Evolutionary conservation across 306 rosid species (phyloP).

Genomic region (Erythrophleum fordii): DNA sequence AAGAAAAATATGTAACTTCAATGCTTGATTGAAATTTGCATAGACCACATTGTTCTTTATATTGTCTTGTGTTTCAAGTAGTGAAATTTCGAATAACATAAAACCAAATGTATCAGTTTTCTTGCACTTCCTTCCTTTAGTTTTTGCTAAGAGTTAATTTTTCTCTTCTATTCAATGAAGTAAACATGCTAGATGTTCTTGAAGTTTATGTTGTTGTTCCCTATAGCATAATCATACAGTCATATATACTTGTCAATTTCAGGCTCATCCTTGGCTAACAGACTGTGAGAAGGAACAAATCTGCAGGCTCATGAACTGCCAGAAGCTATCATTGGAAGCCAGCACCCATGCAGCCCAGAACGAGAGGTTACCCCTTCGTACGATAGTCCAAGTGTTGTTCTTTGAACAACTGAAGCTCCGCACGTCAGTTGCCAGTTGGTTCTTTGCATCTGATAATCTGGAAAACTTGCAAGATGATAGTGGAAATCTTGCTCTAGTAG

Average conservation of each 20-base stretch:
- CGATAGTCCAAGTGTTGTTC: constrained; percentile 84
- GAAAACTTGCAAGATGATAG: constrained; percentile 60
- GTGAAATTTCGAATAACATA: neutral
- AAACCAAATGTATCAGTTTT: neutral
- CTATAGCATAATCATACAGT: neutral
- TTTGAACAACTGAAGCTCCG: constrained; percentile 90
- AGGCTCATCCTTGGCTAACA: constrained; percentile 86
- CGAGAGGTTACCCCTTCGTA: constrained; percentile 87
- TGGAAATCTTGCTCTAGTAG: constrained; percentile 54
- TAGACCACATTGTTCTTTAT: neutral
- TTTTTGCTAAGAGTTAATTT: neutral
- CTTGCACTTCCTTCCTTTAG: neutral
- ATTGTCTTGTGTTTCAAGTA: neutral
- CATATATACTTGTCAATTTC: constrained; percentile 36
- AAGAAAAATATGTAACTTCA: neutral
- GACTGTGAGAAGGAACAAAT: constrained; percentile 88
- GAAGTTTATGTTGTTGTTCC: neutral
- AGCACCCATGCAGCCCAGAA: constrained; percentile 97
- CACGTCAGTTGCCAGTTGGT: constrained; percentile 84
- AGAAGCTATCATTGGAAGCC: constrained; percentile 89
- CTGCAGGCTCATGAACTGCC: constrained; percentile 88
- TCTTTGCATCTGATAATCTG: constrained; percentile 71
- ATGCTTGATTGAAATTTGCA: neutral
- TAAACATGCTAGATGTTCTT: neutral
- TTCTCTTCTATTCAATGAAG: neutral